Percentiles rank a stretch among this genome's conserved stretches.
These are phyloP conservation scores for Syzygium jambos DNA, from an alignment of 345 rosid genomes.

Conservation along the genomic window DNA sequence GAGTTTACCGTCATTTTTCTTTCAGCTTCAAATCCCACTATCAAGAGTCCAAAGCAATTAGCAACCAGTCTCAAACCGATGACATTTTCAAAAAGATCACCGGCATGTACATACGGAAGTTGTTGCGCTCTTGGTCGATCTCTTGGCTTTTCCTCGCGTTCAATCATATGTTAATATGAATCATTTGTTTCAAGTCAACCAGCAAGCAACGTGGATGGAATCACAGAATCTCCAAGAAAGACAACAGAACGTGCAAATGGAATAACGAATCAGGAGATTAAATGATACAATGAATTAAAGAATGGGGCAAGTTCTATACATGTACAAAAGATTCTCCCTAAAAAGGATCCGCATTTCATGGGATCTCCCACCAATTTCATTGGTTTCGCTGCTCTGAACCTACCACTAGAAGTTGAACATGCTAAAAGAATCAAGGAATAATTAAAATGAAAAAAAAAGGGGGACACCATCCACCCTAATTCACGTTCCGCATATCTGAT, in stretches of 20 bases:
- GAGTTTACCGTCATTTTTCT: neutral
- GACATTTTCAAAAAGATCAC: neutral
- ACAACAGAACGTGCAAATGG: neutral
- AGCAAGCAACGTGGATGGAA: neutral
- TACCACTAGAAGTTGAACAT: neutral
- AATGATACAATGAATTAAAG: constrained; percentile 1
- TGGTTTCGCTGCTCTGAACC: neutral
- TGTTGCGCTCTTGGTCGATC: neutral
- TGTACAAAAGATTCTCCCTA: neutral
- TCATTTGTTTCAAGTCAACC: neutral
- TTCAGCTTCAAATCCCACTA: neutral
- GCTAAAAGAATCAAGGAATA: neutral
- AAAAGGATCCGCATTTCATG: constrained; percentile 3
- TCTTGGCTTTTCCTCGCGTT: neutral
- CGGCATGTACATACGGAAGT: neutral
- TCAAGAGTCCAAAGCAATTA: neutral
- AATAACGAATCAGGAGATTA: neutral
- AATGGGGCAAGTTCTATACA: constrained; percentile 5
- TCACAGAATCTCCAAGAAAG: neutral
- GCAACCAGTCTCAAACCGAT: neutral
- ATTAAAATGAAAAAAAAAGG: neutral
- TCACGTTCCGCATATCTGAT: neutral
- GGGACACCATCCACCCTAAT: neutral
- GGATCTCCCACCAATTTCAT: neutral
- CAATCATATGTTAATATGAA: neutral